A percentile compares a stretch with the other conserved stretches of the same genome.
Conservation (phyloP, 2,329 filamentous ascomycete genomes). For the Teratosphaeria destructans region DNA sequence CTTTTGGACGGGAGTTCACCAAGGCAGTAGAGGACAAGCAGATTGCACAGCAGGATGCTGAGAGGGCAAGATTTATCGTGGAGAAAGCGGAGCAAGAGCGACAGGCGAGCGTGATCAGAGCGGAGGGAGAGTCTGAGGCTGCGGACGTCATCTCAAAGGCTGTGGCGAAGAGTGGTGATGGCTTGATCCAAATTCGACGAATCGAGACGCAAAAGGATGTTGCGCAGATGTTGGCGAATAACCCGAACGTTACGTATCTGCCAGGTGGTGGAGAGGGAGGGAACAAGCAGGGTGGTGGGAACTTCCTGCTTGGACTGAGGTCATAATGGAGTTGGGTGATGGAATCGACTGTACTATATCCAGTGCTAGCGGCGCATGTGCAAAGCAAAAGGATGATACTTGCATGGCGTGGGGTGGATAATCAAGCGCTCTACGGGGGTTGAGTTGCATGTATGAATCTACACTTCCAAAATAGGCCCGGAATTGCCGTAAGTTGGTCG, state of each 20-base stretch:
- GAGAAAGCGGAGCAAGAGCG: conserved; percentile 98
- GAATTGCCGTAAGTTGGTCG: neutral
- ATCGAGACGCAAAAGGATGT: conserved; percentile 97
- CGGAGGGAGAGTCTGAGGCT: conserved; percentile 94
- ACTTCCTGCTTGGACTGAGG: conserved; percentile 57
- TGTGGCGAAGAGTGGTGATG: conserved; percentile 85
- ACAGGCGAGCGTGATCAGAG: conserved; percentile 95
- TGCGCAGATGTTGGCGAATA: conserved; percentile 74
- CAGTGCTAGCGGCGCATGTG: neutral
- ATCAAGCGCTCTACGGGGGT: neutral
- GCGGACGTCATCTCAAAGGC: conserved; percentile 92
- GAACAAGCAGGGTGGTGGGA: conserved; percentile 42
- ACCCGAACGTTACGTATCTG: conserved; percentile 93
- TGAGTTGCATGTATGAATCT: neutral
- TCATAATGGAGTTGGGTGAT: conserved; percentile 24
- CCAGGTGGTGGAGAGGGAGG: conserved; percentile 54
- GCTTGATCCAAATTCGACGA: conserved; percentile 87
- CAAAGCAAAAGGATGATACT: neutral
- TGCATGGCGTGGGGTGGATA: neutral
- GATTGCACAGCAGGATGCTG: conserved; percentile 97
- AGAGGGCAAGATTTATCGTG: conserved; percentile 94
- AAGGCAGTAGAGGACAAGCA: conserved; percentile 99
- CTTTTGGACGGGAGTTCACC: conserved; percentile 97
- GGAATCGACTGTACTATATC: neutral
- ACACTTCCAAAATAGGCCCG: neutral